A percentile compares a stretch with the other conserved stretches of the same genome.
Evolutionary conservation across 2,329 filamentous ascomycete species (phyloP).

Genomic region (Oidium heveae): DNA sequence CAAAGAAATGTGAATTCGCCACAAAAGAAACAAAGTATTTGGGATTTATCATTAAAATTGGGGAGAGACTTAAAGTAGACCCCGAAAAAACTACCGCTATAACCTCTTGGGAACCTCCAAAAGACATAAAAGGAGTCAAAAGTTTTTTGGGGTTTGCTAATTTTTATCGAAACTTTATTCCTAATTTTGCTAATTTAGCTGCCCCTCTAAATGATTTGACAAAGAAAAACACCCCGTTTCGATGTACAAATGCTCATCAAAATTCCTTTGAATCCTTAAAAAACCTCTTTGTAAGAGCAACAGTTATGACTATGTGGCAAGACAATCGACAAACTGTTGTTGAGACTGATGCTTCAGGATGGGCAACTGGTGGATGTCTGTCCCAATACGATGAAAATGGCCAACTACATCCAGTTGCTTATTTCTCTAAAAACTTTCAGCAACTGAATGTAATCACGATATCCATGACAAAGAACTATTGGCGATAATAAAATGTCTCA

Average conservation of each 20-base stretch:
- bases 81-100: not conserved
- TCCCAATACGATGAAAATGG: not conserved
- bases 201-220: not conserved
- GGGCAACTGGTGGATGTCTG: not conserved
- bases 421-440: not conserved
- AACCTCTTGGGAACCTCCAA: not conserved
- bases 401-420: not conserved
- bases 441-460: not conserved
- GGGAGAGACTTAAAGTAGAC: not conserved
- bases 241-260: not conserved
- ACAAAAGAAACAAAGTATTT: too few species aligned
- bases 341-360: not conserved
- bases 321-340: not conserved
- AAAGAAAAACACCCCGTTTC: not conserved
- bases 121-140: slow-evolving; percentile 7
- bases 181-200: not conserved
- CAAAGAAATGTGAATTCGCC: too few species aligned
- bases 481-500: not conserved
- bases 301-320: too few species aligned
- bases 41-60: not conserved
- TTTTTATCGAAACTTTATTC: too few species aligned
- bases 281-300: too few species aligned
- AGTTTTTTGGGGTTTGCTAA: not conserved
- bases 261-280: too few species aligned
- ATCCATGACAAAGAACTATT: not conserved